Evolutionary conservation across 129 eudicot genomes (phyloP).

Genomic region (Rutidosis leptorrhynchoides): DNA sequence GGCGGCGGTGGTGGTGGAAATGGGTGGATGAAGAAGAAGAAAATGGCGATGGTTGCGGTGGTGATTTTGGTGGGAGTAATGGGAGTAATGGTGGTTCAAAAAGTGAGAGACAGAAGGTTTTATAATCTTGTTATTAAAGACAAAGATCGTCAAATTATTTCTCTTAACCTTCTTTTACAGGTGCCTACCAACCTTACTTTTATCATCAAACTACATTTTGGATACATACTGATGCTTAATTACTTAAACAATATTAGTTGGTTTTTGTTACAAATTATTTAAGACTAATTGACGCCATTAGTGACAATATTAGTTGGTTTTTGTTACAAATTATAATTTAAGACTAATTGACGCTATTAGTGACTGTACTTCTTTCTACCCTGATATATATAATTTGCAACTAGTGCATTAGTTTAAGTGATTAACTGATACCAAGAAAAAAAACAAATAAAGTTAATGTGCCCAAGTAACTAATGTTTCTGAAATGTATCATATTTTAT

Average conservation of each 20-base stretch:
- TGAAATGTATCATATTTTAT: no score
- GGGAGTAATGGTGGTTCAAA: slow-evolving; percentile 59
- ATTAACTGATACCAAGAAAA: no score
- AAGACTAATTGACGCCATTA: no score
- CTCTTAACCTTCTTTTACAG: slow-evolving; percentile 67
- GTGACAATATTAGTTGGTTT: no score
- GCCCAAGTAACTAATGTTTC: no score
- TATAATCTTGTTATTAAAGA: slow-evolving; percentile 54
- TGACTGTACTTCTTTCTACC: no score
- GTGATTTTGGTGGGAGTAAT: slow-evolving; percentile 46
- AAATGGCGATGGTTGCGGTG: slow-evolving; percentile 23
- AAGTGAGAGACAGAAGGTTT: slow-evolving; percentile 48
- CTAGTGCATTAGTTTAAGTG: no score
- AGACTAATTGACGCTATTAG: no score
- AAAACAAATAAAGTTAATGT: no score
- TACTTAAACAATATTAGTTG: neutral
- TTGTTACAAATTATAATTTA: no score
- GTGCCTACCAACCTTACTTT: slow-evolving; percentile 21
- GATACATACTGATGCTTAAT: neutral
- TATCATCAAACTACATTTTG: neutral
- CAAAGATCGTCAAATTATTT: slow-evolving; percentile 57
- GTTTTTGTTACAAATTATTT: neutral
- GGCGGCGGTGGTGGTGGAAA: slow-evolving; percentile 4
- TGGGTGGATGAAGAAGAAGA: slow-evolving; percentile 19
- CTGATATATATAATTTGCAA: no score